A percentile compares a stretch with the other conserved stretches of the same genome.
Conservation (phyloP, 2,329 filamentous ascomycete genomes). For the Fusarium gaditjirri region DNA sequence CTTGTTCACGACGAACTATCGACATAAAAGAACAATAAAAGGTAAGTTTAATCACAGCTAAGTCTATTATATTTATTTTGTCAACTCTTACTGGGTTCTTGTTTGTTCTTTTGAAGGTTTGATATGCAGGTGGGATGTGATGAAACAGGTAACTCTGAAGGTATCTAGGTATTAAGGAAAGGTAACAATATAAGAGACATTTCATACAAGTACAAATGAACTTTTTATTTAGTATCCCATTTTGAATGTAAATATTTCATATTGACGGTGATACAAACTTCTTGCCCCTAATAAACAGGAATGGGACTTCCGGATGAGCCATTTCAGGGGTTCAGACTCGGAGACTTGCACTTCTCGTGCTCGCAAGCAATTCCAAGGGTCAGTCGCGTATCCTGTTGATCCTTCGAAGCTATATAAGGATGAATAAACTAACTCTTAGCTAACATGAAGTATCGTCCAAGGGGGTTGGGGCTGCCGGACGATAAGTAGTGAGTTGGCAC, state of each 20-base stretch:
- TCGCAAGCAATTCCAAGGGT: neutral
- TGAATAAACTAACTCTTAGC: too few relatives aligned
- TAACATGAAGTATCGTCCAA: rapidly evolving
- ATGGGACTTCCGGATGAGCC: neutral
- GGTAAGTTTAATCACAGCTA: neutral
- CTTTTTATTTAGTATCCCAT: rapidly evolving
- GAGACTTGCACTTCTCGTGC: neutral
- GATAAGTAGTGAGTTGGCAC: neutral
- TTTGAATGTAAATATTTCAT: rapidly evolving
- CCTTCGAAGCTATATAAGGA: rapidly evolving
- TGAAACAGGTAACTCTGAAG: neutral
- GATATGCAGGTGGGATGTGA: neutral
- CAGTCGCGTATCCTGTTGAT: rapidly evolving
- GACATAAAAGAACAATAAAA: neutral
- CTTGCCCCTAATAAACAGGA: neutral
- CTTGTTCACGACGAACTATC: neutral
- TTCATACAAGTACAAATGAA: rapidly evolving
- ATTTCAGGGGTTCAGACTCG: neutral
- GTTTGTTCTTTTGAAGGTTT: neutral
- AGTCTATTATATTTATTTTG: neutral
- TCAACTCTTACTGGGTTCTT: neutral
- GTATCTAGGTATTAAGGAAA: neutral
- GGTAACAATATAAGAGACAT: neutral
- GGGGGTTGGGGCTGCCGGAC: rapidly evolving
- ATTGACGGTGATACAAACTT: rapidly evolving